phyloP scores from a whole-genome alignment of 1,284 basidiomycete species.

The Apiotrichum domesticum region DNA sequence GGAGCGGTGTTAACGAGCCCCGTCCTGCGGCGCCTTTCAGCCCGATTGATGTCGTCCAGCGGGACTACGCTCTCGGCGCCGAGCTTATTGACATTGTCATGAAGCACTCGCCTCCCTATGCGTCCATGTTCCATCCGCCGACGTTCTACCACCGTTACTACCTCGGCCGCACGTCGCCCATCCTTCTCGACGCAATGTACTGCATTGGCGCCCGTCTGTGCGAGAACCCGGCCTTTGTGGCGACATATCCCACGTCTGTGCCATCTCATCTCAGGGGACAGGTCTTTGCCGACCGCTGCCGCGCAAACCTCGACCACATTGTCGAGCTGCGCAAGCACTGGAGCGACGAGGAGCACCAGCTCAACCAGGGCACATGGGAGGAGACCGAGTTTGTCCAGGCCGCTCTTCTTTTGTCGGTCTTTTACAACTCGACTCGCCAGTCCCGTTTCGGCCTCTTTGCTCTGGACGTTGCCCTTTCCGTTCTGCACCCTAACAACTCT shows the following conservation, averaged over 20 bases:
- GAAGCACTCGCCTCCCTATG: conserved; percentile 45
- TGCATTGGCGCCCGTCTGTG: conserved; percentile 44
- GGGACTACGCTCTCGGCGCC: conserved; percentile 29
- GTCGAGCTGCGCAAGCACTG: conserved; percentile 28
- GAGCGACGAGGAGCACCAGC: conserved; percentile 27
- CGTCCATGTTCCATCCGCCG: conserved; percentile 46
- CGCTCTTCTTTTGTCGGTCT: conserved; percentile 42
- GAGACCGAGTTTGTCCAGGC: conserved; percentile 47
- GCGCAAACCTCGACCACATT: conserved; percentile 29
- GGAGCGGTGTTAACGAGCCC: not conserved
- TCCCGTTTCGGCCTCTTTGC: conserved; percentile 41
- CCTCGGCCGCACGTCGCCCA: conserved; percentile 41
- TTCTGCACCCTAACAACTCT: conserved; percentile 24
- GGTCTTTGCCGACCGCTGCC: conserved; percentile 38
- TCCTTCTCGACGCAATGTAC: conserved; percentile 48
- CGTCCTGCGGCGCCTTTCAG: conserved; percentile 3
- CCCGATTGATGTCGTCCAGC: conserved; percentile 35
- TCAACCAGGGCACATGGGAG: conserved; percentile 39
- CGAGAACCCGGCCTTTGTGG: conserved; percentile 34
- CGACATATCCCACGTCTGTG: conserved; percentile 24
- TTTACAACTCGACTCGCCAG: conserved; percentile 45
- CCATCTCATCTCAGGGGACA: conserved; percentile 38
- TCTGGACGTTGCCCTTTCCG: conserved; percentile 40
- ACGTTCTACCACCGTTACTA: conserved; percentile 49
- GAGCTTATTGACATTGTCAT: conserved; percentile 47